Base-by-base conservation (phyloP, 1,284 basidiomycete species). In the Ustilago trichophora region DNA sequence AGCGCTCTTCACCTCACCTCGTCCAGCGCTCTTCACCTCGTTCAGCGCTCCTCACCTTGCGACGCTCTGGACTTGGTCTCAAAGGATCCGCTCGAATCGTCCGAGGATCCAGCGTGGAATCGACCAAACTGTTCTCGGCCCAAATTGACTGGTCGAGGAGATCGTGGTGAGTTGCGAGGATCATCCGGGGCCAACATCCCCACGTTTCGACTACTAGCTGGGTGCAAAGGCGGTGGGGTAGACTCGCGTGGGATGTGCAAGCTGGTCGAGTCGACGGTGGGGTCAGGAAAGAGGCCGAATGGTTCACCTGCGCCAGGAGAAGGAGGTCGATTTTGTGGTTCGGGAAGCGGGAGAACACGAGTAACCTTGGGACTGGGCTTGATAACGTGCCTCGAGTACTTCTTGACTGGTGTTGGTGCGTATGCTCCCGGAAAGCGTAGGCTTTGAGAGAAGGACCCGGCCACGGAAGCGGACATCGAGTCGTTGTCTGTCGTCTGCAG, bases 321-420 rank as follows among this genome's bases (percentile, higher is more conserved):
- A n/a, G n/a, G n/a, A n/a, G n/a, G n/a, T n/a, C n/a, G n/a, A n/a
- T n/a, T n/a, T n/a, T n/a, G n/a, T n/a, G n/a, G n/a, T n/a, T n/a
- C n/a, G n/a, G n/a, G n/a, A n/a, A n/a, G n/a, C n/a, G n/a, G n/a
- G n/a, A n/a, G n/a, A n/a, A n/a, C n/a, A n/a, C 59, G 48, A 10
- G 24, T 11, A 22, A 42, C 47, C 31, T 51, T 51, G 16, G 53
- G 63, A 34, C 51, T 52, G 3, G 64, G 57, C 12, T 48, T 44
- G 25, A 67, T 67, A 44, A 62, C 32, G 54, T 67, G 64, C n/a
- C 64, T 41, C 19, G 64, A 67, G 33, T 56, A 53, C 9, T n/a
- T 15, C 27, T 50, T 51, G 41, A 41, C 13, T 15, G 65, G 66
- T 3, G 59, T 64, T 6, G 43, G 10, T 1, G 52, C 24, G 32